phyloP scores from a whole-genome alignment of 148 eudicot genomes.

The Limonium bicolor region DNA sequence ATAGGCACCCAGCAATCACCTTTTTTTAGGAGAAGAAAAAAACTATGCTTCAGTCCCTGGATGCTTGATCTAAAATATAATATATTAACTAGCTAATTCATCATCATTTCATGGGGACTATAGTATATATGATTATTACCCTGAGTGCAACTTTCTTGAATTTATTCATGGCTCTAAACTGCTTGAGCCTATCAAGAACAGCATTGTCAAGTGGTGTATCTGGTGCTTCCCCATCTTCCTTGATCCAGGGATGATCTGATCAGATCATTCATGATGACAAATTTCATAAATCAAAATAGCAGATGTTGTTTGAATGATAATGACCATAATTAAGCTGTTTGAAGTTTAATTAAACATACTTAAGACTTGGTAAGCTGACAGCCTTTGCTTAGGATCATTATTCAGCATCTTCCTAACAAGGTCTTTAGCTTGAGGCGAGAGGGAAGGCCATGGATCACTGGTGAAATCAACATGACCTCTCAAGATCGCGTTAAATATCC shows the following conservation, averaged over 20 bases:
- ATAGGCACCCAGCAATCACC: conserved; percentile 26
- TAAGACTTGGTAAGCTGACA: conserved; percentile 77
- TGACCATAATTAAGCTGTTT: not conserved
- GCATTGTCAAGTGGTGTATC: conserved; percentile 95
- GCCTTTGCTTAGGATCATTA: conserved; percentile 80
- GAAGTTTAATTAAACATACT: conserved; percentile 22
- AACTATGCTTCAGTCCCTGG: not conserved
- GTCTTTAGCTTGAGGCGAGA: conserved; percentile 84
- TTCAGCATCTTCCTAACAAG: conserved; percentile 84
- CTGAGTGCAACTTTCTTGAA: conserved; percentile 95
- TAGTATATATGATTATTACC: conserved; percentile 19
- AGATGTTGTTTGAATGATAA: not conserved
- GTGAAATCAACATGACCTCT: conserved; percentile 73
- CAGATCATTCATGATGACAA: not conserved
- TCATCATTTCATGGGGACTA: not conserved
- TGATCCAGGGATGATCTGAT: conserved; percentile 89
- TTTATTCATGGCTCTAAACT: conserved; percentile 88
- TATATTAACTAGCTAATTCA: not conserved
- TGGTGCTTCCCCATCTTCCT: conserved; percentile 87
- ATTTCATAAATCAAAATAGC: not conserved
- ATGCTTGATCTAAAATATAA: not conserved
- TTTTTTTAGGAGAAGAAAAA: not conserved
- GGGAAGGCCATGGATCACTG: conserved; percentile 88
- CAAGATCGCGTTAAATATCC: conserved; percentile 89
- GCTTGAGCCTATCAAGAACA: conserved; percentile 65